Conservation (phyloP, 192 early-diverging fungal genomes). For the Nowakowskiella sp. region DNA sequence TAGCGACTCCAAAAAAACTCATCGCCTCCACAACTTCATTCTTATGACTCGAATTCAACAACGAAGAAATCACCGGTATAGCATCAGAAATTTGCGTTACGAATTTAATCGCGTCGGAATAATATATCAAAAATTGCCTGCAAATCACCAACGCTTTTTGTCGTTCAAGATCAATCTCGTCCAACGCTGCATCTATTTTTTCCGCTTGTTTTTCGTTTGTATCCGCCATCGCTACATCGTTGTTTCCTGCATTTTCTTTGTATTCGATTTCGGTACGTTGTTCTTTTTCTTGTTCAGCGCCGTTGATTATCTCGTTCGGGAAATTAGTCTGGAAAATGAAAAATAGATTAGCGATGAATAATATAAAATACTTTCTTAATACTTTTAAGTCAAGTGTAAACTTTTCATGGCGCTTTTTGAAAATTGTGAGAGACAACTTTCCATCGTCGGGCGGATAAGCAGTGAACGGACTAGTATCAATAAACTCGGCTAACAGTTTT, state of each 20-base stretch:
- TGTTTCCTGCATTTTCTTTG: slow-evolving; percentile 18
- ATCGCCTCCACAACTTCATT: slow-evolving; percentile 92
- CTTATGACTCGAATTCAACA: slow-evolving; percentile 84
- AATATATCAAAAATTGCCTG: slow-evolving; percentile 53
- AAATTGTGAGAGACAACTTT: slow-evolving; percentile 43
- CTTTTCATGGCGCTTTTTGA: slow-evolving; percentile 55
- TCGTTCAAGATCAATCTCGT: slow-evolving; percentile 1
- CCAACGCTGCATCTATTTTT: slow-evolving; percentile 14
- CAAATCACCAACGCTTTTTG: background rate
- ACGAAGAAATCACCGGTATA: slow-evolving; percentile 67
- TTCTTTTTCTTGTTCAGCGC: slow-evolving; percentile 6
- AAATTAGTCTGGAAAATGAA: slow-evolving; percentile 21
- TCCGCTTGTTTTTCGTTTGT: slow-evolving; percentile 9
- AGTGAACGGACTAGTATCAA: slow-evolving; percentile 83
- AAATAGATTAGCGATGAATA: slow-evolving; percentile 14
- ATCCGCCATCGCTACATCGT: slow-evolving; percentile 21
- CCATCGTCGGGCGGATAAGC: slow-evolving; percentile 65
- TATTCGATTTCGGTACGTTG: slow-evolving; percentile 5
- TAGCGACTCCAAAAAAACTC: slow-evolving; percentile 83
- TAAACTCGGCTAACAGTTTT: slow-evolving; percentile 68
- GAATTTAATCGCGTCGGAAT: slow-evolving; percentile 83
- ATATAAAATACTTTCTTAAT: slow-evolving; percentile 53
- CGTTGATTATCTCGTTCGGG: slow-evolving; percentile 18
- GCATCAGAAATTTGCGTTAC: slow-evolving; percentile 65
- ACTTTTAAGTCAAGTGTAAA: slow-evolving; percentile 54